Percentiles rank a stretch among this genome's conserved stretches.
Conservation (phyloP, 2,329 filamentous ascomycete genomes). For the Scedosporium boydii region DNA sequence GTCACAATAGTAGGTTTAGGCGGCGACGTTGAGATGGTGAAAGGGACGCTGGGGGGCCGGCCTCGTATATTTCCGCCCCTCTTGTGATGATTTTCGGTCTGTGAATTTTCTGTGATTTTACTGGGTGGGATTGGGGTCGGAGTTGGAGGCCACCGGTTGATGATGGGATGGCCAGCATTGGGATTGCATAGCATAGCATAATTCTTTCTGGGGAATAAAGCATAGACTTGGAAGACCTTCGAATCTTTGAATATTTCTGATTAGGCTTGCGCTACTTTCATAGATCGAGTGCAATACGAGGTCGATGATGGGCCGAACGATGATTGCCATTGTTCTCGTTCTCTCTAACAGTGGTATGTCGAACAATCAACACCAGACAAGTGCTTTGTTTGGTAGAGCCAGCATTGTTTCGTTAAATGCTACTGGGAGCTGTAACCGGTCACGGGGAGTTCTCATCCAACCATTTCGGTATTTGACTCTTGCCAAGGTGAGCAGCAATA, state of each 20-base stretch:
- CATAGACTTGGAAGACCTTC: background rate
- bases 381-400: background rate
- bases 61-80: background rate
- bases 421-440: background rate
- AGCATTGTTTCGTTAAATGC: background rate
- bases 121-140: background rate
- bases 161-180: background rate
- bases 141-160: background rate
- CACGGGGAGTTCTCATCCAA: background rate
- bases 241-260: too few species aligned
- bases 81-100: background rate
- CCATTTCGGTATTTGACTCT: background rate
- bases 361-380: too few species aligned
- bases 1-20: constrained; percentile 48
- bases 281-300: too few species aligned
- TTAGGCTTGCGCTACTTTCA: too few species aligned
- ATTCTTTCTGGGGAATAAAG: background rate
- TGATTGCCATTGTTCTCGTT: too few species aligned
- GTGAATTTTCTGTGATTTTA: background rate
- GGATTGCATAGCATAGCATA: constrained; percentile 2
- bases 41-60: background rate
- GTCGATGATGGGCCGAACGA: too few species aligned
- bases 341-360: too few species aligned
- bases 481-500: background rate
- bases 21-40: constrained; percentile 27